A percentile compares a stretch with the other conserved stretches of the same genome.
Evolutionary conservation across 225 moss, liverwort and hornwort species (phyloP).

Genomic region (Antitrichia curtipendula): DNA sequence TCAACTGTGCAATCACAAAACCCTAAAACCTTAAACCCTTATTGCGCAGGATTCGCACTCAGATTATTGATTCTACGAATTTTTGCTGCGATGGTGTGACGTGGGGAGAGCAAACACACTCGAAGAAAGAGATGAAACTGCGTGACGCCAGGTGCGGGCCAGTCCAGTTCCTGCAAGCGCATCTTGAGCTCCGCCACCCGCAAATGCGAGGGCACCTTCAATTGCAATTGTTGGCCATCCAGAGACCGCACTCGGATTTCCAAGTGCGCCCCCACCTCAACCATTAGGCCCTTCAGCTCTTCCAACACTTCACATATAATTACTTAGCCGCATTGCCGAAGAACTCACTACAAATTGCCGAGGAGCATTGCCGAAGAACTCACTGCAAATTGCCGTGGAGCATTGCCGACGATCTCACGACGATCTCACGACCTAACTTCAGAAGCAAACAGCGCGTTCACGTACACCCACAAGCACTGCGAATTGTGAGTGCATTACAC

Average conservation of each 20-base stretch:
- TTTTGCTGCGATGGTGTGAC: not conserved
- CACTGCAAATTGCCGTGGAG: not conserved
- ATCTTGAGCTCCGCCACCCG: conserved; percentile 53
- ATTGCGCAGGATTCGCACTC: not conserved
- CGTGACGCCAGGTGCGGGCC: conserved; percentile 42
- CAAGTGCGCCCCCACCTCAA: conserved; percentile 8
- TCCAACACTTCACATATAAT: not conserved
- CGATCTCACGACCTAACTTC: not conserved
- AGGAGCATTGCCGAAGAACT: not conserved
- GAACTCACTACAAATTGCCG: not conserved
- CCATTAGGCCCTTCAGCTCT: conserved; percentile 9
- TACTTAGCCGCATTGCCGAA: not conserved
- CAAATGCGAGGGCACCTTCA: conserved; percentile 25
- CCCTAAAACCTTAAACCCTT: not conserved
- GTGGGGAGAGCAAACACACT: not conserved
- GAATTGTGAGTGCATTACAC: not conserved
- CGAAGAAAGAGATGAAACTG: conserved; percentile 58
- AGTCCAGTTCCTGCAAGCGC: conserved; percentile 41
- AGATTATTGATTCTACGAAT: not conserved
- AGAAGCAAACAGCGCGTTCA: not conserved
- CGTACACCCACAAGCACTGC: not conserved
- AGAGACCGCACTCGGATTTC: conserved; percentile 58
- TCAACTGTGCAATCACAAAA: not conserved
- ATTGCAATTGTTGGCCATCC: conserved; percentile 52
- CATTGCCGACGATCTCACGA: not conserved